Evolutionary conservation across 2,329 filamentous ascomycete species (phyloP), one percentile per base, ranked within the genome.

Genomic region (Corinectria fuckeliana): DNA sequence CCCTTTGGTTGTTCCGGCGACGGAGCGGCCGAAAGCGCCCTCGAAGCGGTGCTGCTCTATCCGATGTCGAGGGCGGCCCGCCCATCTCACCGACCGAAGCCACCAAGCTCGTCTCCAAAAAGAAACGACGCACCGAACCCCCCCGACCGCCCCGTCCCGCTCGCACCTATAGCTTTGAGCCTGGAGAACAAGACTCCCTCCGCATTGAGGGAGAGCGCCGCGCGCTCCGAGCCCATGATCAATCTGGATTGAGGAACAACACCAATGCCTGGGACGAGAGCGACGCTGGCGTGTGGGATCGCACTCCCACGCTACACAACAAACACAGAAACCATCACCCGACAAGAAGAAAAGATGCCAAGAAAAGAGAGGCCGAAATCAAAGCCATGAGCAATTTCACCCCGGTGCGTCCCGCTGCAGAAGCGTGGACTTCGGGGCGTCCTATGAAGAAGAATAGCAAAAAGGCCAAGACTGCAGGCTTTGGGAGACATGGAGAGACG

Each of bases 321-420:
- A 91, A 89, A 73, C 85, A 85, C 67, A 82, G 82, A 57, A 82
- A 84, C 64, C 85, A 88, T 50, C 79, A 80, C 21, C 77, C 89
- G 25, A 77, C 85, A 50, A 85, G 88, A 59, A 88, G 89, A 61
- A 92, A 88, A 71, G 90, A 90, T 38, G 96, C 91, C 77, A 86
- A 89, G 68, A 88, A 89, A 69, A 88, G 94, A 57, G 93, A 97
- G 76, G 91, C 91, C 62, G 92, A 97, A 76, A 93, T 97, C 71
- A 91, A 89, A 72, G 88, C 91, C 53, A 91, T 97, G 90, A 91
- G 87, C 71, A 85, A 87, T 38, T 85, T 84, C 61, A 84, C 89
- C 66, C 88, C 91, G 5, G 78, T 88, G 52, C 85, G 91, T 50
- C 82, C 88, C 5, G 83, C 83, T 10, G 82, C 84, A 47, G 84